A percentile compares a stretch with the other conserved stretches of the same genome.
Evolutionary conservation across 495 filamentous ascomycete genomes (phyloP).

Genomic region (Sporormia fimetaria): DNA sequence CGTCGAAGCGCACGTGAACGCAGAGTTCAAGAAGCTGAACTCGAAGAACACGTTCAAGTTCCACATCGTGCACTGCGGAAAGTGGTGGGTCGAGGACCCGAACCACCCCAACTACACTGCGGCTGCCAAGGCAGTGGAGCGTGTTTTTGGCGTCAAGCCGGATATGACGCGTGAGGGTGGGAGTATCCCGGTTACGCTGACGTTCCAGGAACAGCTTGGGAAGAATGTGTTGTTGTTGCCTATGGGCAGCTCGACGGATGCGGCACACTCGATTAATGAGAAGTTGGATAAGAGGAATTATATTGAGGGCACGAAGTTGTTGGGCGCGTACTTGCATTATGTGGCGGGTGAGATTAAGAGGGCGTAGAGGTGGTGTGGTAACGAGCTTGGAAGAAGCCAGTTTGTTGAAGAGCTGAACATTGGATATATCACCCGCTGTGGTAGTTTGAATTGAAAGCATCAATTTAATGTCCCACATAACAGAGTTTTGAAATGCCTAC

Average conservation of each 20-base stretch:
- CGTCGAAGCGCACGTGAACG: conserved; percentile 68
- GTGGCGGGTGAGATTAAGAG: conserved; percentile 75
- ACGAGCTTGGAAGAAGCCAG: not conserved
- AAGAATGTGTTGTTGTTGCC: conserved; percentile 95
- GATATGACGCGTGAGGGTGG: conserved; percentile 96
- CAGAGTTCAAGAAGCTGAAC: conserved; percentile 66
- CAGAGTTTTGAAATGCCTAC: no score
- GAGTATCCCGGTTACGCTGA: conserved; percentile 91
- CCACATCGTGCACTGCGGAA: conserved; percentile 72
- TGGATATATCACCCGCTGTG: no score
- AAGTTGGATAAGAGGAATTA: conserved; percentile 96
- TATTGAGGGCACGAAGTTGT: conserved; percentile 92
- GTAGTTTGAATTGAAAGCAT: no score
- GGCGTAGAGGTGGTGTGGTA: not conserved
- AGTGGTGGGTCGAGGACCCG: conserved; percentile 96
- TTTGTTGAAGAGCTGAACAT: no score
- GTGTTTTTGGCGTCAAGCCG: conserved; percentile 82
- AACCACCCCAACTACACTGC: conserved; percentile 98
- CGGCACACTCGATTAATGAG: conserved; percentile 94
- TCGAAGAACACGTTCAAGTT: conserved; percentile 86
- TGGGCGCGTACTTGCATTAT: conserved; percentile 94
- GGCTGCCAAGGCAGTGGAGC: conserved; percentile 81
- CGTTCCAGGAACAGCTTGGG: conserved; percentile 94
- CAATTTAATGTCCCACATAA: no score
- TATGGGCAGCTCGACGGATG: conserved; percentile 95